Evolutionary conservation across 495 filamentous ascomycete species (phyloP), one percentile per base, ranked within the genome.

Genomic region (Hypoxylon cercidicola): DNA sequence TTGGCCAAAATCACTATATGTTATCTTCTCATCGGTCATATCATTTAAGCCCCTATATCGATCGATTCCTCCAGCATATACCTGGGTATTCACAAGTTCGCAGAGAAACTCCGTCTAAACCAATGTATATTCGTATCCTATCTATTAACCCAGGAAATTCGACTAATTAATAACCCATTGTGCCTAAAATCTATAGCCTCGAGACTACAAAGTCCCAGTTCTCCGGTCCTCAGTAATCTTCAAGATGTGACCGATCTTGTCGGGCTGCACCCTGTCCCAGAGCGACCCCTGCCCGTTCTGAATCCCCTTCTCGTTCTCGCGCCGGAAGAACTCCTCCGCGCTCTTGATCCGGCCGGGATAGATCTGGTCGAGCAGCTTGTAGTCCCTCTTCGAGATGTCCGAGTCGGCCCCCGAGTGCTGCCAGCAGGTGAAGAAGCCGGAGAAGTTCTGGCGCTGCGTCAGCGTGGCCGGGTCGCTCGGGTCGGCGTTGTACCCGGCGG

Each of bases 391-490:
- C 1, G 83, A 49, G 8, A 84, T 44, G 0, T 77, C 75, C 32
- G 57, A 68, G 12, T 82, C 78, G 0, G 70, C 70, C 0, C 78
- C 80, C 1, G 73, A 78, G 41, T 77, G 47, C 58, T 70, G 73
- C 69, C 74, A 87, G 30, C 75, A 48, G 40, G 75, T 79, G 81
- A 84, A 87, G 51, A 79, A 87, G 4, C 80, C 84, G 0, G 77
- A 74, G 64, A 87, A 88, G 61, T 87, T 88, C 46, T 81, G 47
- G 13, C 68, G 71, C n/a, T 79, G 50, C 0, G 68, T 83, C 77
- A 86, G 74, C 16, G 77, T 71, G 0, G 79, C 76, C 1, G 75
- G 68, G 58, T 84, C 82, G 0, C 50, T 62, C 8, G 64, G 68
- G 41, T 80, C 74, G 0, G 71, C 73, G 51, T 79, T 77, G 57